phyloP scores from a whole-genome alignment of 495 filamentous ascomycete species.

The Hypoxylon subgilvum region DNA sequence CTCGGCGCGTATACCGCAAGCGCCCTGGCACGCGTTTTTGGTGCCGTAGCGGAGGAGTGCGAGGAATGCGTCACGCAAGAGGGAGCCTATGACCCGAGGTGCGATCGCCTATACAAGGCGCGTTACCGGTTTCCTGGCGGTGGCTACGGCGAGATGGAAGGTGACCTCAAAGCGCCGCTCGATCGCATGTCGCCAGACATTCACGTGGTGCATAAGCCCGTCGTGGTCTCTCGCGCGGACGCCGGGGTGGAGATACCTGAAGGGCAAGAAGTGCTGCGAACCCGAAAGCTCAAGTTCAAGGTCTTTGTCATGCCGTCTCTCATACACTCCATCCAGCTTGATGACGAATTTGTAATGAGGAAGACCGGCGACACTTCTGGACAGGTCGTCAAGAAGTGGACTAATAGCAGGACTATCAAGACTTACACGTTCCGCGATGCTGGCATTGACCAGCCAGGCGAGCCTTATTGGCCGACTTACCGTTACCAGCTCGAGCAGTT shows the following conservation, averaged over 20 bases:
- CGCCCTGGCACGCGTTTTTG: conserved; percentile 49
- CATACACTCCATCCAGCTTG: conserved; percentile 61
- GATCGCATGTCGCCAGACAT: conserved; percentile 43
- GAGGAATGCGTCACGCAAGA: conserved; percentile 41
- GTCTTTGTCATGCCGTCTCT: conserved; percentile 47
- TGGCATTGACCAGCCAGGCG: conserved; percentile 44
- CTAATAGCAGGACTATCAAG: conserved; percentile 48
- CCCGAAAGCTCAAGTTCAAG: conserved; percentile 51
- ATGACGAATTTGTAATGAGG: conserved; percentile 51
- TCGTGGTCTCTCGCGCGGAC: conserved; percentile 38
- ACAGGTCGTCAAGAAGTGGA: conserved; percentile 52
- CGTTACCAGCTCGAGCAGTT: conserved; percentile 63
- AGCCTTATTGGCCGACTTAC: conserved; percentile 59
- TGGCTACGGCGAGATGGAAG: conserved; percentile 47
- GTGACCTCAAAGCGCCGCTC: conserved; percentile 44
- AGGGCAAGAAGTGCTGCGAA: conserved; percentile 47
- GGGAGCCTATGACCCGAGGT: conserved; percentile 38
- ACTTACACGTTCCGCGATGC: conserved; percentile 54
- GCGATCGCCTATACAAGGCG: conserved; percentile 51
- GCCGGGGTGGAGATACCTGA: conserved; percentile 41
- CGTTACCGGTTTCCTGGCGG: conserved; percentile 54
- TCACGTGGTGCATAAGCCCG: conserved; percentile 45
- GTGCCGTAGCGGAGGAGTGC: conserved; percentile 47
- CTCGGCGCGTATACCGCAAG: conserved; percentile 59
- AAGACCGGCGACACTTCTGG: conserved; percentile 29